Base-by-base conservation (phyloP, 768 basidiomycete genomes). In the Exidia glandulosa region DNA sequence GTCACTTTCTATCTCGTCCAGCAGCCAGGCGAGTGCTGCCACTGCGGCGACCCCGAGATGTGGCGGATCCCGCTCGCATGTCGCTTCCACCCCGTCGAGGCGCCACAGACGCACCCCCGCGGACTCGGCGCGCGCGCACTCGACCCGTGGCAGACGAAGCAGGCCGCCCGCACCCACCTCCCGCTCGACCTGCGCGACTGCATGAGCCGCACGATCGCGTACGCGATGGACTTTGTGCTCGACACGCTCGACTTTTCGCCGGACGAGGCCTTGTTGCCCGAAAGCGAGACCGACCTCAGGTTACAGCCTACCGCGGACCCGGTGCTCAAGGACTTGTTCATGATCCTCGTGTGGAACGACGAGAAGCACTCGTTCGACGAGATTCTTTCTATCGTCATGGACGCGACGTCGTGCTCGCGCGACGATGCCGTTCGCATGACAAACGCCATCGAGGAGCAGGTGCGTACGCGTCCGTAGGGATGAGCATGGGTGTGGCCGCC, bases 301-400 rank as follows among this genome's bases (percentile, higher is more conserved):
- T 72, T 85, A 13, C 86, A 91, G 66, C 83, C 86, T 9, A 84
- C 87, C 1, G 84, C 81, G 5, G 88, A 92, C 64, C 87, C 88
- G 10, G 83, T 87, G 79, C 79, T 81, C 75, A 86, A 85, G 62
- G 88, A 91, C 64, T 80, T 85, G 58, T 91, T 85, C 65, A 86
- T 87, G 48, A 79, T 97, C 60, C 77, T 95, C 30, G 73, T 98
- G 3, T 97, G 94, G 94, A 94, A 94, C 74, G 94, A 96, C 71
- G 96, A 99, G 71, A 95, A 94, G 66, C 96, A 97, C 71, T 93
- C 91, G 0, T 88, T 87, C 66, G 85, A 87, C 57, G 93, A 98
- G 67, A 85, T 96, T 58, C 86, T 87, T 63, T 80, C 82, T 62
- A 79, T 92, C 45, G 73, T 90, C 5, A 76, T 78, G 60, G 87